A percentile compares a stretch with the other conserved stretches of the same genome.
These are phyloP conservation scores for Cyberlindnera veronae DNA, from an alignment of 805 yeast genomes.

Conservation along the genomic window DNA sequence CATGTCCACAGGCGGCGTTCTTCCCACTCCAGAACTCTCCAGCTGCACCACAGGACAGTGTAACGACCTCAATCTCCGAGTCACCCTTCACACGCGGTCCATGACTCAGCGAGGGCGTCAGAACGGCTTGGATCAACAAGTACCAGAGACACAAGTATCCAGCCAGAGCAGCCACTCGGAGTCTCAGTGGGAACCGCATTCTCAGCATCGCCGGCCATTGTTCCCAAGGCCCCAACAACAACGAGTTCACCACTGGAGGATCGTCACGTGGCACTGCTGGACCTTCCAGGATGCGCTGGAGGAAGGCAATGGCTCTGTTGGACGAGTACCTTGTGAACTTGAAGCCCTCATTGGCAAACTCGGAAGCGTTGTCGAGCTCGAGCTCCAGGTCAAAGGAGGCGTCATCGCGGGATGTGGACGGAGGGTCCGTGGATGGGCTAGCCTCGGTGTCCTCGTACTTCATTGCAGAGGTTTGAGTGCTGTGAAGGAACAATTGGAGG, in stretches of 20 bases:
- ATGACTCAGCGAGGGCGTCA: constrained; percentile 8
- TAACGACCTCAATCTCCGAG: constrained; percentile 13
- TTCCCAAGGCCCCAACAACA: constrained; percentile 32
- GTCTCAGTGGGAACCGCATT: constrained; percentile 5
- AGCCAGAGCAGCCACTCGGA: constrained; percentile 1
- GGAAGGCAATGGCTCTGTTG: constrained; percentile 18
- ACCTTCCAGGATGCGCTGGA: constrained; percentile 50
- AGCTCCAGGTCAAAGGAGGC: constrained; percentile 9
- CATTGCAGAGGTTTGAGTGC: background rate
- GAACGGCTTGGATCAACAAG: constrained; percentile 9
- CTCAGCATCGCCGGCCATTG: constrained; percentile 39
- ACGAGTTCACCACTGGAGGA: constrained; percentile 39
- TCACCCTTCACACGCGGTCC: constrained; percentile 13
- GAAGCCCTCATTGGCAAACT: background rate
- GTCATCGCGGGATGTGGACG: constrained; percentile 2
- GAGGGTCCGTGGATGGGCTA: too few species aligned
- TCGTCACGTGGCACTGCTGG: constrained; percentile 46
- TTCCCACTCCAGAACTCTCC: constrained; percentile 68
- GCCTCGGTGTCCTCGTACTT: too few species aligned
- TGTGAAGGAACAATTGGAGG: background rate
- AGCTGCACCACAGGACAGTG: constrained; percentile 48
- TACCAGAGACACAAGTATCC: constrained; percentile 16
- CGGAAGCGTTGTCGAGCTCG: too few species aligned
- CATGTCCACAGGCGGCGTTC: constrained; percentile 70
- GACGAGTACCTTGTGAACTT: constrained; percentile 4